Evolutionary conservation across 805 yeast species (phyloP), one percentile per base, ranked within the genome.

Genomic region (Tetrapisispora nanseiensis): DNA sequence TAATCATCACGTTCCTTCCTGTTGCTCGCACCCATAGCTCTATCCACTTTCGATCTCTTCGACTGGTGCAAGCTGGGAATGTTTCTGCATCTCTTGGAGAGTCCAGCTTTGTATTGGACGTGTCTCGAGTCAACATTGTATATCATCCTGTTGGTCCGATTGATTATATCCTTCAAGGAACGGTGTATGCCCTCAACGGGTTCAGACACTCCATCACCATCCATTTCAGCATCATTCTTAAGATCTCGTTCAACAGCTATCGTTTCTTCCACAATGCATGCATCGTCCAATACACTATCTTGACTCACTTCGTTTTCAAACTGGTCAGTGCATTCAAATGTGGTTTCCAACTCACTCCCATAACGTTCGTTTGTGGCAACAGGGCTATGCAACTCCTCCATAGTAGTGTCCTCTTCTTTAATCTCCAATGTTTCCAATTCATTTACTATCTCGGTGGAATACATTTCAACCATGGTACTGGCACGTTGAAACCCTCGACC

Each of bases 61-160:
- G n/a, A 34, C 42, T 33, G 43, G 19, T 50, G 55, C 19, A 49
- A 34, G 31, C 51, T 48, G 3, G 54, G 54, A 3, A 47, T 37
- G 12, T 19, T 15, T 9, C 42, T 13, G 9, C 41, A 37, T 26
- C 33, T 41, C 33, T 51, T 52, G 3, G 63, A 57, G 23, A 58
- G 32, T 1, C 63, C 63, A 8, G 50, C 60, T 31, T 51, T 55
- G 35, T 49, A 48, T 16, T 39, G 46, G 6, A 58, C 52, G 21
- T 43, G 52, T 31, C 40, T 42, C 2, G 59, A 54, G 30, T 58
- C 62, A 4, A 55, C 52, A 21, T 54, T 45, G 39, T 54, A 58
- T 9, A 51, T 26, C 12, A 38, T 43, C 37, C 45, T 52, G 39
- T 58, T 57, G 20, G 62, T 50, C 44, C 45, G 47, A 38, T 49